phyloP scores from a whole-genome alignment of 2,329 filamentous ascomycete genomes.

The Raffaelea ambrosiae region DNA sequence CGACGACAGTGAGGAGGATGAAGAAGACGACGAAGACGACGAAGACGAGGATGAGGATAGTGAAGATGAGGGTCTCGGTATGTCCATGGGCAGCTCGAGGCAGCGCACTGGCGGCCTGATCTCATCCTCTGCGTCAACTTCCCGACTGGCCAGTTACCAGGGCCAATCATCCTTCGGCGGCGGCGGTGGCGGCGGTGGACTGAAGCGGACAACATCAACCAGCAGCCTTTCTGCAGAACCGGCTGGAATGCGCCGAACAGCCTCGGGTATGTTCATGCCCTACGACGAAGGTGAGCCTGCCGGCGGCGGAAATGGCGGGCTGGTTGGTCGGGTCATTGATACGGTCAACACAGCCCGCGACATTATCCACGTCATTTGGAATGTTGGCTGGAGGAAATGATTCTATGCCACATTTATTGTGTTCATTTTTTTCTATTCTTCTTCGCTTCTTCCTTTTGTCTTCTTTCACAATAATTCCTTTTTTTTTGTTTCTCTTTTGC shows the following conservation, averaged over 20 bases:
- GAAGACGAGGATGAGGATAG: conserved; percentile 13
- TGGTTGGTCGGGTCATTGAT: conserved; percentile 74
- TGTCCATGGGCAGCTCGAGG: conserved; percentile 9
- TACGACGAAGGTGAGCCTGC: conserved; percentile 64
- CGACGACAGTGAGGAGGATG: too few species aligned
- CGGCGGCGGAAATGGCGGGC: conserved; percentile 47
- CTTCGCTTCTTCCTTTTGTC: background rate
- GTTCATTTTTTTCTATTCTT: background rate
- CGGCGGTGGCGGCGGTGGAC: conserved; percentile 15
- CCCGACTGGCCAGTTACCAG: conserved; percentile 4
- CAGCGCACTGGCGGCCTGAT: conserved; percentile 5
- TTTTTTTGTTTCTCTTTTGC: background rate
- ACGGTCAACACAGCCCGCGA: conserved; percentile 67
- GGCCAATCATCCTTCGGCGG: background rate
- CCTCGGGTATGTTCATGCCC: conserved; percentile 88
- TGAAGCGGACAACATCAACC: conserved; percentile 41
- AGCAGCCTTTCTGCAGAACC: conserved; percentile 41
- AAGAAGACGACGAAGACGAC: conserved; percentile 12
- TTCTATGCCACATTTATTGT: too few species aligned
- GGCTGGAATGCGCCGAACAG: conserved; percentile 63
- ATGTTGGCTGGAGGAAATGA: conserved; percentile 55
- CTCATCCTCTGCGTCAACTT: conserved; percentile 9
- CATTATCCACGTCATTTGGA: conserved; percentile 65
- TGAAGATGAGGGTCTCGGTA: conserved; percentile 10
- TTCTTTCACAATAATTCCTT: background rate